A percentile compares a stretch with the other conserved stretches of the same genome.
Evolutionary conservation across 2,329 filamentous ascomycete species (phyloP).

Genomic region (Xylariaceae sp.): DNA sequence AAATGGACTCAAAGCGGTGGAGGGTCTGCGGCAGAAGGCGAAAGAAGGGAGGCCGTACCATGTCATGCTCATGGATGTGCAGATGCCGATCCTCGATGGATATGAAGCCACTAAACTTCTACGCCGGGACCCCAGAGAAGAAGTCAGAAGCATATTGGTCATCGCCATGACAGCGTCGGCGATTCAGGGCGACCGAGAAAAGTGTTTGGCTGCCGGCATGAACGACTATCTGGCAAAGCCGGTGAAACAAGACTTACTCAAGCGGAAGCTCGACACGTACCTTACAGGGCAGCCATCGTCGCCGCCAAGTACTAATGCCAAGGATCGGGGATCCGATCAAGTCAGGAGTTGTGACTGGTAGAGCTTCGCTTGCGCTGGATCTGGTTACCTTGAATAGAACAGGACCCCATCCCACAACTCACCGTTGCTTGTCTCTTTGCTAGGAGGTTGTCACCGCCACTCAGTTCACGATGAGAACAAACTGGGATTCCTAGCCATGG

Average conservation of each 20-base stretch:
- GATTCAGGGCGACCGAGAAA: slow-evolving; percentile 90
- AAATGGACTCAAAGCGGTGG: slow-evolving; percentile 82
- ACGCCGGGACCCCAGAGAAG: slow-evolving; percentile 67
- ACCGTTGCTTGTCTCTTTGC: slow-evolving; percentile 23
- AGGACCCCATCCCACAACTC: slow-evolving; percentile 15
- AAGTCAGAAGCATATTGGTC: slow-evolving; percentile 77
- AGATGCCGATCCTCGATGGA: slow-evolving; percentile 90
- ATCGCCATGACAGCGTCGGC: slow-evolving; percentile 97
- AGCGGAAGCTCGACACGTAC: slow-evolving; percentile 67
- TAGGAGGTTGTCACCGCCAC: slow-evolving; percentile 25
- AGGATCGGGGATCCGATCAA: slow-evolving; percentile 20
- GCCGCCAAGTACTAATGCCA: slow-evolving; percentile 25
- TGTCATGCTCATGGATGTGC: slow-evolving; percentile 89
- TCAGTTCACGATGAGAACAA: slow-evolving; percentile 18
- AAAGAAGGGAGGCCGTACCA: slow-evolving; percentile 74
- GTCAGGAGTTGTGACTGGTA: slow-evolving; percentile 6
- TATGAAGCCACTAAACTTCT: slow-evolving; percentile 86
- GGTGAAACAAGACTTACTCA: slow-evolving; percentile 81
- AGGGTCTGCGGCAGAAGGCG: slow-evolving; percentile 71
- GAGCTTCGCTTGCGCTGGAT: slow-evolving; percentile 22
- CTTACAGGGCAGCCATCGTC: slow-evolving; percentile 36
- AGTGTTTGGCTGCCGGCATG: slow-evolving; percentile 94
- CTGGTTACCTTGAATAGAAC: slow-evolving; percentile 15
- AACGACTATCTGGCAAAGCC: slow-evolving; percentile 96
- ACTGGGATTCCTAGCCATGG: slow-evolving; percentile 25